phyloP scores from a whole-genome alignment of 176 grass and related monocot species.

The Puccinellia tenuiflora region DNA sequence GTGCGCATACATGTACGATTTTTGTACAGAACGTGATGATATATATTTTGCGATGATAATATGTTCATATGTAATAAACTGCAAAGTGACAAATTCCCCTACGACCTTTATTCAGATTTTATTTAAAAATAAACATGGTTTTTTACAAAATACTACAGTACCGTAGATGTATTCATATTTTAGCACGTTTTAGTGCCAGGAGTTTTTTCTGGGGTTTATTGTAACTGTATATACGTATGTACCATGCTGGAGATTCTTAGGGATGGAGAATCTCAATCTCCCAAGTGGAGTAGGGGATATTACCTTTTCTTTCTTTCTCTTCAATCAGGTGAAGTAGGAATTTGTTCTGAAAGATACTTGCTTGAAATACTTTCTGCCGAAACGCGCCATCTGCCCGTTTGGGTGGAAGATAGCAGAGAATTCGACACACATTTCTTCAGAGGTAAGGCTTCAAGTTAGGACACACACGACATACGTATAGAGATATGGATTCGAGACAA shows the following conservation, averaged over 20 bases:
- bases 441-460: slow-evolving; percentile 4
- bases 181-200: background rate
- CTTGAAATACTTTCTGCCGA: background rate
- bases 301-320: background rate
- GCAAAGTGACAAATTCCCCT: background rate
- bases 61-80: background rate
- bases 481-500: background rate
- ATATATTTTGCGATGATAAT: background rate
- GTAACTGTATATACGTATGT: background rate
- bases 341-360: slow-evolving; percentile 26
- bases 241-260: background rate
- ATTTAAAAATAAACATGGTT: background rate
- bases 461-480: background rate
- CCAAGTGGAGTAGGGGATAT: slow-evolving; percentile 1
- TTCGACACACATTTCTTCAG: background rate
- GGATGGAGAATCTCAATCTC: background rate
- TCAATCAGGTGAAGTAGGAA: slow-evolving; percentile 21
- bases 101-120: background rate
- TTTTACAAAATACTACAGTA: background rate
- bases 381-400: slow-evolving; percentile 14
- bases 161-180: background rate
- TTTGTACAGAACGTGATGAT: background rate
- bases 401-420: slow-evolving; percentile 21
- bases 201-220: background rate
- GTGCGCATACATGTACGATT: background rate